Conservation (phyloP, 805 yeast species). For the Wickerhamiella lipophila region DNA sequence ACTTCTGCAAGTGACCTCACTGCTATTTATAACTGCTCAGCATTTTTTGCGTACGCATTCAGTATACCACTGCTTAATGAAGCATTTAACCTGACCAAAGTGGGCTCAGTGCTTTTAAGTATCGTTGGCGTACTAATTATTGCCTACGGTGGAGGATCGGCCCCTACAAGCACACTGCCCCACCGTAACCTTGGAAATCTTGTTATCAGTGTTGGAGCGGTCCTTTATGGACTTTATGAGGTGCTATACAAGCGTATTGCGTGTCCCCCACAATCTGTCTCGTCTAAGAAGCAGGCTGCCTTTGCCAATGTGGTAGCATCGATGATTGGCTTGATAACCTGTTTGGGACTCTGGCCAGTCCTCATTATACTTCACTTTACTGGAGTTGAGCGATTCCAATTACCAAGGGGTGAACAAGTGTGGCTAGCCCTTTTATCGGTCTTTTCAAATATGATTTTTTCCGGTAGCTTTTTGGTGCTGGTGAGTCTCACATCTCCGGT, state of each 20-base stretch:
- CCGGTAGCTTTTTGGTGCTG: conserved; percentile 57
- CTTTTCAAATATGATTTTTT: conserved; percentile 51
- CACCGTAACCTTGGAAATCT: conserved; percentile 55
- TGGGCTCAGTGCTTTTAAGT: conserved; percentile 57
- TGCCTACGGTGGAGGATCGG: conserved; percentile 38
- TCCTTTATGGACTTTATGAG: conserved; percentile 70
- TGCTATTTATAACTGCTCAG: conserved; percentile 82
- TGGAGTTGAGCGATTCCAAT: conserved; percentile 45
- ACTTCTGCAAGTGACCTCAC: conserved; percentile 79
- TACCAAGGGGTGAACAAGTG: conserved; percentile 37
- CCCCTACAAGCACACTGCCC: conserved; percentile 33
- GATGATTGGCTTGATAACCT: conserved; percentile 47
- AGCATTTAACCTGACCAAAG: conserved; percentile 47
- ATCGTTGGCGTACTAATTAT: conserved; percentile 64
- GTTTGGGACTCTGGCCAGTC: conserved; percentile 37
- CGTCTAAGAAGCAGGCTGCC: conserved; percentile 58
- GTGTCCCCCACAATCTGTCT: conserved; percentile 61
- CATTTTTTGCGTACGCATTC: conserved; percentile 76
- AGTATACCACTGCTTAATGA: conserved; percentile 66
- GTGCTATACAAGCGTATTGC: conserved; percentile 63
- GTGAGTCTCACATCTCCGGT: conserved; percentile 83
- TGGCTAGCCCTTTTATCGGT: conserved; percentile 40
- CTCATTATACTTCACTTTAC: conserved; percentile 39
- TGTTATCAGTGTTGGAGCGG: conserved; percentile 59
- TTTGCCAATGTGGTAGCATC: conserved; percentile 71